Percentiles rank a stretch among this genome's conserved stretches.
phyloP scores from a whole-genome alignment of 805 yeast species.

The Monosporozyma siamensis region DNA sequence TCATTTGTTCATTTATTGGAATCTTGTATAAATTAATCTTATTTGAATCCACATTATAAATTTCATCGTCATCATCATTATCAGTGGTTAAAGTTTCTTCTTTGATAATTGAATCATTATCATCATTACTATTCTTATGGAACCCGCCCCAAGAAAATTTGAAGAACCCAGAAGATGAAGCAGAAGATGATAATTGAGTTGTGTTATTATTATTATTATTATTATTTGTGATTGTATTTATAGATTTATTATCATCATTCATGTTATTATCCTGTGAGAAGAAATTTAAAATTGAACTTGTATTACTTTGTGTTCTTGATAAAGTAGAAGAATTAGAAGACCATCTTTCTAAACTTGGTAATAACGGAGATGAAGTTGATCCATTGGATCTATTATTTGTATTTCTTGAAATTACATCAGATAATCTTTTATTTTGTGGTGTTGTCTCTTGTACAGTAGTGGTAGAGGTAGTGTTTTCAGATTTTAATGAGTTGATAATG shows the following conservation, averaged over 20 bases:
- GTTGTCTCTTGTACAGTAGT: conserved; percentile 3
- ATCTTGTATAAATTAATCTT: conserved; percentile 9
- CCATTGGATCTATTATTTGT: background rate
- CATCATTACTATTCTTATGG: conserved; percentile 15
- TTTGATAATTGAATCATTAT: conserved; percentile 10
- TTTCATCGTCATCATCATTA: conserved; percentile 10
- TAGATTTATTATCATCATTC: conserved; percentile 3
- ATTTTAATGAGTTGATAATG: background rate
- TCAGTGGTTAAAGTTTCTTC: conserved; percentile 13
- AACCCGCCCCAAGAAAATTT: conserved; percentile 31
- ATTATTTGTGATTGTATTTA: background rate
- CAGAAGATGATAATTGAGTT: conserved; percentile 8
- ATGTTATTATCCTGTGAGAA: conserved; percentile 10
- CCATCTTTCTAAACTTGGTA: conserved; percentile 24
- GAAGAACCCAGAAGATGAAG: conserved; percentile 28
- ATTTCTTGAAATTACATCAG: background rate
- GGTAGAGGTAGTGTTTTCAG: background rate
- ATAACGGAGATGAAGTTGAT: conserved; percentile 8
- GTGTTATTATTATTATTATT: conserved; percentile 1
- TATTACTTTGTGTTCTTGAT: conserved; percentile 25
- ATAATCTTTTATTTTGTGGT: conserved; percentile 1
- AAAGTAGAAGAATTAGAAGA: conserved; percentile 22
- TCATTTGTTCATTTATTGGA: conserved; percentile 24
- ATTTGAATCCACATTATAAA: conserved; percentile 10
- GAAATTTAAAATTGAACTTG: conserved; percentile 16